These are phyloP conservation scores for Moesziomyces globuligerus DNA, from an alignment of 1,284 basidiomycete species.

Conservation along the genomic window DNA sequence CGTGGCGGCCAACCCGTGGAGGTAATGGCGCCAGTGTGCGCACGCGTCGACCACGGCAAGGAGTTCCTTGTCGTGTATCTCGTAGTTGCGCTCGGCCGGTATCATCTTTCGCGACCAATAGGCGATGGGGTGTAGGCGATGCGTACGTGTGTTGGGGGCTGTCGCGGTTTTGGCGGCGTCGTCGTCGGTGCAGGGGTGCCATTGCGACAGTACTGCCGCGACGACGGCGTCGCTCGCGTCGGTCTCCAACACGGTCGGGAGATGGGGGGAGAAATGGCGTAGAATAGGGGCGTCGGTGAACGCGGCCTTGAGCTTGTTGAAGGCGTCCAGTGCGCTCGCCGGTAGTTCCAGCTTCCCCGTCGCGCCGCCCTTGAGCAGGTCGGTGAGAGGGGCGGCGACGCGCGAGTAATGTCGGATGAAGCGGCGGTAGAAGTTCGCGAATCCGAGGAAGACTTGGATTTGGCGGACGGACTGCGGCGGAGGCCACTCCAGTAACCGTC, in stretches of 20 bases:
- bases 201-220: neutral
- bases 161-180: no score
- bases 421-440: no score
- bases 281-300: neutral
- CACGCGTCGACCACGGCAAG: constrained; percentile 10
- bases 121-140: no score
- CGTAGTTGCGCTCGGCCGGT: constrained; percentile 15
- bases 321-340: neutral
- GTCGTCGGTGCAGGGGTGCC: neutral
- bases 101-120: no score
- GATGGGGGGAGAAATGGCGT: neutral
- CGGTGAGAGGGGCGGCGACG: no score
- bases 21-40: constrained; percentile 6
- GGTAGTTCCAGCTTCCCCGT: neutral
- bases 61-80: constrained; percentile 15
- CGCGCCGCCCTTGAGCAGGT: neutral
- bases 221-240: neutral
- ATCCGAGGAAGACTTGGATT: no score
- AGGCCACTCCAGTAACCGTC: neutral
- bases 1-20: neutral
- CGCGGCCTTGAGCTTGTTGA: neutral
- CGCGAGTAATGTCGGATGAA: no score
- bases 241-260: neutral
- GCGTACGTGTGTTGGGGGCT: no score
- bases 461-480: neutral